Evolutionary conservation across 768 basidiomycete genomes (phyloP), one percentile per base, ranked within the genome.

Genomic region (Tulasnella sp.): DNA sequence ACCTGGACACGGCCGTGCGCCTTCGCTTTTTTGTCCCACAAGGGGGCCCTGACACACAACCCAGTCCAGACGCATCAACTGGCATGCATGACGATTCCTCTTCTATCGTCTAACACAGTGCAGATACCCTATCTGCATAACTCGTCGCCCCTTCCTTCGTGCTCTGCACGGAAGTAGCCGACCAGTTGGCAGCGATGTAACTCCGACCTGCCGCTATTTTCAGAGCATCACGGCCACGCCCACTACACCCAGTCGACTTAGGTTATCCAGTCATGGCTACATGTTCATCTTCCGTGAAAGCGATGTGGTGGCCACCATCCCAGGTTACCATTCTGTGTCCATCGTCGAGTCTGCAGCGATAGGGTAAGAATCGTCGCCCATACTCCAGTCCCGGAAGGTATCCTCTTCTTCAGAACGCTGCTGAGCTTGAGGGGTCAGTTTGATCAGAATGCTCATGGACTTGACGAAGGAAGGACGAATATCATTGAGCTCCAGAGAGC

Each of bases 401-500:
- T 77, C 77, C 37, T 78, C 77, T 6, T 77, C 77, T 36, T 58
- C 67, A 22, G 22, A 36, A 70, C 64, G 15, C 75, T 42, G n/a
- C 31, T 78, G 79, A 19, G 71, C n/a, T 54, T 36, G 40, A 7
- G 67, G 67, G 22, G 77, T 72, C 12, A 94, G 85, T 77, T 91
- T 89, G 0, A 86, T 89, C 64, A 94, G 83, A 64, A 92, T 83
- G 76, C 87, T 86, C 93, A 96, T 95, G 0, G 93, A 88, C 78
- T 89, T 90, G 40, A 91, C 85, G 80, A 96, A 96, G 85, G 93
- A 93, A 2, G 95, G 93, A 45, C 94, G 87, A 79, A 97, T 92
- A 82, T 97, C 96, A 84, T 95, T 94, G 83, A 97, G 93, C 82
- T 97, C 95, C 91, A 96, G 91, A 0, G 93, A 89, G 77, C 90